Percentiles rank a stretch among this genome's conserved stretches.
These are phyloP conservation scores for Cornus suecica DNA, from an alignment of 148 eudicot genomes.

Conservation along the genomic window DNA sequence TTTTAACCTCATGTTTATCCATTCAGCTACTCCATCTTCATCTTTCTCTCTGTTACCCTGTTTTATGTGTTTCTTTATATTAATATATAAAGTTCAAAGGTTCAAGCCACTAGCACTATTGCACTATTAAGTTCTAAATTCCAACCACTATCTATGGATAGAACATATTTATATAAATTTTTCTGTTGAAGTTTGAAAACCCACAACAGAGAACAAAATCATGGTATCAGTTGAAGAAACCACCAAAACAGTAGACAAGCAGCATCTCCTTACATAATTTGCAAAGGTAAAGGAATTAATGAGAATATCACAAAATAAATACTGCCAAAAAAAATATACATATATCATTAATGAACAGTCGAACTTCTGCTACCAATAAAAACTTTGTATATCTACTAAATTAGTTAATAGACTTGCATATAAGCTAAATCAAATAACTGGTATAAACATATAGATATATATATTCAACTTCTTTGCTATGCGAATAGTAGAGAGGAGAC, in stretches of 20 bases:
- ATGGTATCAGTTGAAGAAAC: conserved; percentile 61
- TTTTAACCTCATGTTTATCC: too few relatives aligned
- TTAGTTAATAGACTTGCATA: too few relatives aligned
- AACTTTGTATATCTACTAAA: too few relatives aligned
- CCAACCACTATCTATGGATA: conserved; percentile 28
- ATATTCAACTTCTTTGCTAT: too few relatives aligned
- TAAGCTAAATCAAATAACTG: too few relatives aligned
- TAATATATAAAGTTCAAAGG: conserved; percentile 16
- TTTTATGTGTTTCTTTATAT: conserved; percentile 8
- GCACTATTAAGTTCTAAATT: conserved; percentile 41
- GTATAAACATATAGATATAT: too few relatives aligned
- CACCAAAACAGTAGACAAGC: conserved; percentile 66
- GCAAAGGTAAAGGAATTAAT: conserved; percentile 22
- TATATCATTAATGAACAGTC: too few relatives aligned
- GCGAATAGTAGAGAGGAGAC: too few relatives aligned
- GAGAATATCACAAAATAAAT: conserved; percentile 23
- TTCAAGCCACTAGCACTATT: conserved; percentile 23
- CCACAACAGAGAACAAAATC: conserved; percentile 75
- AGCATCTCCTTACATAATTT: conserved; percentile 52
- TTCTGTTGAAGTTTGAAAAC: conserved; percentile 37
- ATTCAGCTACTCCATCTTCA: too few relatives aligned
- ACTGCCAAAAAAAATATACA: too few relatives aligned
- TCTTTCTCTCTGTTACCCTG: conserved; percentile 19
- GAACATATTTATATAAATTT: conserved; percentile 13
- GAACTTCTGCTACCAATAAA: too few relatives aligned